Evolutionary conservation across 495 filamentous ascomycete genomes (phyloP), one percentile per base, ranked within the genome.

Genomic region (Daldinia loculata): DNA sequence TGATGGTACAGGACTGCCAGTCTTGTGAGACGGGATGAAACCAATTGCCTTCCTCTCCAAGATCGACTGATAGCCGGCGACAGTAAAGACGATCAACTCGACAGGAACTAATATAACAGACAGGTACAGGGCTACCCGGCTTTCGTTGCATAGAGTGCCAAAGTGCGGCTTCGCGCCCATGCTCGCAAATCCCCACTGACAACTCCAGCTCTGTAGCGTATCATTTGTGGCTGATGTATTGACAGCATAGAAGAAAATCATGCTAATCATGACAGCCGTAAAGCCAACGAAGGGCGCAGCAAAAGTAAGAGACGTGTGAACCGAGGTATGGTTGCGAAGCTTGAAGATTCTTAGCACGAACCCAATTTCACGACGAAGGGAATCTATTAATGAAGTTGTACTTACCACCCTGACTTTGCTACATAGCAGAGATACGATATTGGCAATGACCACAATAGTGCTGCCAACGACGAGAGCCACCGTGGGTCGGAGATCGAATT

Each of bases 201-300:
- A 88, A 27, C 80, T 83, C 86, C 86, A 88, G 75, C 82, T 84
- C 72, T 86, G 70, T 30, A 87, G 72, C 41, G 84, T 84, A 70
- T 82, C 81, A 60, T 78, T 75, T 6, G 74, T 78, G 43, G 72
- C 72, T 2, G 84, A 86, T 26, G 81, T 70, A 65, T 87, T 85
- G 77, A 84, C 81, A 53, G 77, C 79, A 67, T 88, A 88, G 77
- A 83, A 87, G 77, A 87, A 84, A 55, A 80, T 74, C 60, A 84
- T 81, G 68, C 80, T 80, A 64, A 87, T 78, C 63, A 87, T 71
- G n/a, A 79, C 79, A 50, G 81, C 83, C 45, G 77, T 71, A 53
- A 87, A 76, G 56, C 80, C 77, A 57, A 84, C 51, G 24, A 82
- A 63, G 4, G 85, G 83, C 1, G 80, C 75, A 32, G 74, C 56